Conservation (phyloP, 257 asterid species). For the Verbena officinalis region DNA sequence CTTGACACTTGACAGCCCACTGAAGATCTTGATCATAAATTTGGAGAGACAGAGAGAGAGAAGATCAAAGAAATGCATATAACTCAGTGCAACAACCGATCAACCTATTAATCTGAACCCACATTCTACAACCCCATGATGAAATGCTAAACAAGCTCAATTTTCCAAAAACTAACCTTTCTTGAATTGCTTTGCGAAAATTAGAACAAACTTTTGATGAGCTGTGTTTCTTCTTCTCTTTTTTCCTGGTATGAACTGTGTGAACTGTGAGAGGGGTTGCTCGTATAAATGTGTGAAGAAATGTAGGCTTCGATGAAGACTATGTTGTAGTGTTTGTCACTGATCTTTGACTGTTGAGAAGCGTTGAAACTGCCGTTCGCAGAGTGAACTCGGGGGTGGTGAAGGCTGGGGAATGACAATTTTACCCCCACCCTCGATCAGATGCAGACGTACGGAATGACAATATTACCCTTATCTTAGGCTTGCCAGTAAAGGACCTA, state of each 20-base stretch:
- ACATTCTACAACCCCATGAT: background rate
- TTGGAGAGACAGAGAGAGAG: background rate
- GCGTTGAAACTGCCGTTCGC: slow-evolving; percentile 58
- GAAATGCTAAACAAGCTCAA: too few species aligned
- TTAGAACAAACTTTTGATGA: background rate
- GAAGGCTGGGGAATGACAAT: background rate
- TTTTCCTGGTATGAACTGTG: background rate
- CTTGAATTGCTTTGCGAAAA: slow-evolving; percentile 15
- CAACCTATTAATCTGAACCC: background rate
- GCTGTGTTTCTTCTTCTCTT: background rate
- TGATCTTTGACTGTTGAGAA: slow-evolving; percentile 34
- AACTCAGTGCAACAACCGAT: background rate
- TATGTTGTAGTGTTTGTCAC: slow-evolving; percentile 30
- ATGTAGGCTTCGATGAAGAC: slow-evolving; percentile 57
- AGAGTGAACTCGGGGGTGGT: too few species aligned
- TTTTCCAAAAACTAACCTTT: slow-evolving; percentile 26
- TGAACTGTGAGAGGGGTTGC: slow-evolving; percentile 1
- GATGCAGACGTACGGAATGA: background rate
- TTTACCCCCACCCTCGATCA: background rate
- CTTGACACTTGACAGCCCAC: background rate
- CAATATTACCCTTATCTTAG: slow-evolving; percentile 15
- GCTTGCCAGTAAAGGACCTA: too few species aligned
- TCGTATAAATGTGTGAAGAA: slow-evolving; percentile 15
- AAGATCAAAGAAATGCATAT: background rate
- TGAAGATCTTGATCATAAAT: slow-evolving; percentile 18